Percentiles rank a stretch among this genome's conserved stretches.
Conservation (phyloP, 2,329 filamentous ascomycete genomes). For the Beauveria brongniartii region DNA sequence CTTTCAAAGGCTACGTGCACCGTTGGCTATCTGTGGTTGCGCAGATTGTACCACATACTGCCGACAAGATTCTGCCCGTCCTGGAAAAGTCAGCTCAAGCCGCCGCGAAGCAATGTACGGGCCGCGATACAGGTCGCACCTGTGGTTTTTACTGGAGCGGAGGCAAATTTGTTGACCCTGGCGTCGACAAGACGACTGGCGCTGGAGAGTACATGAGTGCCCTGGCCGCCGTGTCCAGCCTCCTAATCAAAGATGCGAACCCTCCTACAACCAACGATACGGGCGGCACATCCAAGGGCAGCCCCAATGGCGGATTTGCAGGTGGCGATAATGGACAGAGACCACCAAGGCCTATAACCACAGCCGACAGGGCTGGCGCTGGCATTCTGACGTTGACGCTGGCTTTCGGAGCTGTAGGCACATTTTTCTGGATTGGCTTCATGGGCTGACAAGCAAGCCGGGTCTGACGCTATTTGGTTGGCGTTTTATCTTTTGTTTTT, state of each 20-base stretch:
- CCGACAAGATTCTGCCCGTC: slow-evolving; percentile 45
- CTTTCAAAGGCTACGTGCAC: slow-evolving; percentile 64
- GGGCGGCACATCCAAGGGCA: slow-evolving; percentile 38
- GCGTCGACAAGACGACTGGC: slow-evolving; percentile 39
- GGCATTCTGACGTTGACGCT: slow-evolving; percentile 40
- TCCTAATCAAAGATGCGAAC: slow-evolving; percentile 31
- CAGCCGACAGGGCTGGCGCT: slow-evolving; percentile 39
- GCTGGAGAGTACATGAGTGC: slow-evolving; percentile 50
- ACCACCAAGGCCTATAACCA: slow-evolving; percentile 27
- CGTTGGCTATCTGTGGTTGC: slow-evolving; percentile 56
- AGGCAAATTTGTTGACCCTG: slow-evolving; percentile 26
- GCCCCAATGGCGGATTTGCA: slow-evolving; percentile 25
- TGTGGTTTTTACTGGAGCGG: slow-evolving; percentile 54
- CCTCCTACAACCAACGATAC: slow-evolving; percentile 33
- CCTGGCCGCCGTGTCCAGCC: slow-evolving; percentile 42
- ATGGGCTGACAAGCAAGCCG: slow-evolving; percentile 15
- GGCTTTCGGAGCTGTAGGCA: slow-evolving; percentile 31
- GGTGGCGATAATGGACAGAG: slow-evolving; percentile 20
- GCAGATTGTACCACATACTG: slow-evolving; percentile 54
- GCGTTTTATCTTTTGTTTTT: neutral
- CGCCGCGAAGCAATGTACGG: slow-evolving; percentile 55
- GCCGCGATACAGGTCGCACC: slow-evolving; percentile 45
- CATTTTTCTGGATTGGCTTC: slow-evolving; percentile 44
- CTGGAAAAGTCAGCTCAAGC: slow-evolving; percentile 50
- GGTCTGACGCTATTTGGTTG: neutral